phyloP scores from a whole-genome alignment of 805 yeast genomes.

The Ogataea pini region DNA sequence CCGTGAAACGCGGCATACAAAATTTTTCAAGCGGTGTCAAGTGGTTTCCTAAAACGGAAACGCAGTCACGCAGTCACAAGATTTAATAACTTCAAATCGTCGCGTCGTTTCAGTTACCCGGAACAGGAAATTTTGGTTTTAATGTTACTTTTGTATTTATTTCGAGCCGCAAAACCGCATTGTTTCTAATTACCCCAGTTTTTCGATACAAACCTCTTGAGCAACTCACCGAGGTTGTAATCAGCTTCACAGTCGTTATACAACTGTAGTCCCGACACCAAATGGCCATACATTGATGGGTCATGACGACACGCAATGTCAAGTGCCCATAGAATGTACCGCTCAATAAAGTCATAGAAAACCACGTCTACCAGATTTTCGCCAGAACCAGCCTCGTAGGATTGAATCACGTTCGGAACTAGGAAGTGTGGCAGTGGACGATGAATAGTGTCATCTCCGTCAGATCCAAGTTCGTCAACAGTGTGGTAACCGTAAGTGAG shows the following conservation, averaged over 20 bases:
- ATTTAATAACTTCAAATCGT: neutral
- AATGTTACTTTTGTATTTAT: too few species aligned
- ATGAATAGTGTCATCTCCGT: slow-evolving; percentile 86
- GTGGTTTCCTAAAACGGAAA: slow-evolving; percentile 2
- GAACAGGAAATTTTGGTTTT: too few species aligned
- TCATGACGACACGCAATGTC: slow-evolving; percentile 23
- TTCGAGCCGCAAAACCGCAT: slow-evolving; percentile 1
- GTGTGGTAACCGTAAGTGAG: slow-evolving; percentile 74
- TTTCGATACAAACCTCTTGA: slow-evolving; percentile 41
- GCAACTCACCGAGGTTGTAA: slow-evolving; percentile 44
- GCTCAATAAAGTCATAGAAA: slow-evolving; percentile 73
- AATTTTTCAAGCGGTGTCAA: slow-evolving; percentile 2
- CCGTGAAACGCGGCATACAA: slow-evolving; percentile 1
- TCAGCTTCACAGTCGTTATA: slow-evolving; percentile 40
- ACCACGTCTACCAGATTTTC: slow-evolving; percentile 58
- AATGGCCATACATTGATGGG: slow-evolving; percentile 13
- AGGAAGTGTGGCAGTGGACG: slow-evolving; percentile 55
- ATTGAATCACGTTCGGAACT: slow-evolving; percentile 79
- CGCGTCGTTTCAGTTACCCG: neutral
- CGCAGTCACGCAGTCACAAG: slow-evolving; percentile 9
- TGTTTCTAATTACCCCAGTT: slow-evolving; percentile 32
- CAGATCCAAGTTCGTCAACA: slow-evolving; percentile 75
- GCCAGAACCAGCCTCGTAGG: slow-evolving; percentile 37
- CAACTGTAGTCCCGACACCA: slow-evolving; percentile 15
- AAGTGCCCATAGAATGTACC: slow-evolving; percentile 29